These are phyloP conservation scores for Wallacemonas sp. DNA, from an alignment of 208 protist genomes.

Conservation along the genomic window DNA sequence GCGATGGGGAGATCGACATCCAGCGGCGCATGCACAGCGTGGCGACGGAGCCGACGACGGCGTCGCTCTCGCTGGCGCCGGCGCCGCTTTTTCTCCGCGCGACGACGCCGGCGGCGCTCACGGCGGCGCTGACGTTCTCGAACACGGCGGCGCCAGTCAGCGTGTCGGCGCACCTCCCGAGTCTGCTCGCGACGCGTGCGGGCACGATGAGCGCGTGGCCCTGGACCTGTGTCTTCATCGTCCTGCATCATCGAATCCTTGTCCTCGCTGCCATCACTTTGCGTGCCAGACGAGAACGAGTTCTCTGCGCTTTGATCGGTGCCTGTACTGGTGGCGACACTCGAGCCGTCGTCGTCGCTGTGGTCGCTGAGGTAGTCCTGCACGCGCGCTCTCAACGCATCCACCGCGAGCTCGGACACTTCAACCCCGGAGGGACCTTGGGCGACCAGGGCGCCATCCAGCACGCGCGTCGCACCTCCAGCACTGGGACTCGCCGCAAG, in stretches of 20 bases:
- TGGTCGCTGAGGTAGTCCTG: slow-evolving; percentile 5
- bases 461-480: neutral
- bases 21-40: neutral
- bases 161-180: neutral
- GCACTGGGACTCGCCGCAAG: neutral
- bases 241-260: neutral
- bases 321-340: neutral
- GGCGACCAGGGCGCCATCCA: neutral
- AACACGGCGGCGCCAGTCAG: slow-evolving; percentile 3
- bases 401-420: slow-evolving; percentile 16
- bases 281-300: too few relatives aligned
- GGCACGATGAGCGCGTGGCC: too few relatives aligned
- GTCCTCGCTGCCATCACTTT: neutral
- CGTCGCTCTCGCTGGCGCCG: slow-evolving; percentile 11
- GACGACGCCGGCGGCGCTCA: neutral
- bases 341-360: neutral
- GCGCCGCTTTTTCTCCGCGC: neutral
- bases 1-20: slow-evolving; percentile 21
- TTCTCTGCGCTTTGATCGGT: too few relatives aligned
- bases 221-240: too few relatives aligned
- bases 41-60: slow-evolving; percentile 4
- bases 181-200: too few relatives aligned
- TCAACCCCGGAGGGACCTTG: slow-evolving; percentile 8
- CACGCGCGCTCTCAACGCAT: slow-evolving; percentile 6
- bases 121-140: slow-evolving; percentile 8